Evolutionary conservation across 2,329 filamentous ascomycete genomes (phyloP), one percentile per base, ranked within the genome.

Genomic region (Atkinsonella hypoxylon): DNA sequence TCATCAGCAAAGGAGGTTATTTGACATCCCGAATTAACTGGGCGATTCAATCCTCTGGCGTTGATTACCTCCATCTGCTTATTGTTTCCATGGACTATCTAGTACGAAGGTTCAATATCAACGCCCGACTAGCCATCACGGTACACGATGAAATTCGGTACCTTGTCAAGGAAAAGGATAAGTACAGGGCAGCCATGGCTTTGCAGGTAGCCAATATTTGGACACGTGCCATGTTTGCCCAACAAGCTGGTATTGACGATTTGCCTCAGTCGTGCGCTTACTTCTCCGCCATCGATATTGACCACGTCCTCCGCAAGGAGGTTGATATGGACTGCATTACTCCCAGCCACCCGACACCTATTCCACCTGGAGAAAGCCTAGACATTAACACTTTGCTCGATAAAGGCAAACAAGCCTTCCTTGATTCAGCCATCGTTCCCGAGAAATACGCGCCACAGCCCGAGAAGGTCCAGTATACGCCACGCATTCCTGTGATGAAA

Each of bases 111-210:
- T 98, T 86, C 72, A 90, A 87, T 60, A 81, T 98, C 54, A 69
- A 87, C 49, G 89, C 89, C 4, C 87, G 94, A 1, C 73, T 98
- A 1, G 81, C 91, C 15, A 89, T 98, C 54, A 97, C 91, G 0
- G 93, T 98, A 0, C 93, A 98, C 64, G 94, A 98, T 61, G 94
- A 98, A 67, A 97, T 98, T 55, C 80, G 93, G 15, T 98, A 98
- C 61, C 76, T 98, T 0, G 89, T 95, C 41, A 84, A 83, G 61
- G 78, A 90, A 2, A 74, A 86, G 53, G 89, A 98, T 68, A 87
- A 85, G 60, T 98, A 97, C 62, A 81, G 86, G 40, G 83, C 87
- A 2, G 91, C 91, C 11, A 86, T 98, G 82, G 93, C 94, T 1
- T 73, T 98, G 12, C 93, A 98, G 66, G 78, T 98, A 8, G 83